Base-by-base conservation (phyloP, 2,329 filamentous ascomycete genomes). In the Aspergillus brunneoviolaceus region DNA sequence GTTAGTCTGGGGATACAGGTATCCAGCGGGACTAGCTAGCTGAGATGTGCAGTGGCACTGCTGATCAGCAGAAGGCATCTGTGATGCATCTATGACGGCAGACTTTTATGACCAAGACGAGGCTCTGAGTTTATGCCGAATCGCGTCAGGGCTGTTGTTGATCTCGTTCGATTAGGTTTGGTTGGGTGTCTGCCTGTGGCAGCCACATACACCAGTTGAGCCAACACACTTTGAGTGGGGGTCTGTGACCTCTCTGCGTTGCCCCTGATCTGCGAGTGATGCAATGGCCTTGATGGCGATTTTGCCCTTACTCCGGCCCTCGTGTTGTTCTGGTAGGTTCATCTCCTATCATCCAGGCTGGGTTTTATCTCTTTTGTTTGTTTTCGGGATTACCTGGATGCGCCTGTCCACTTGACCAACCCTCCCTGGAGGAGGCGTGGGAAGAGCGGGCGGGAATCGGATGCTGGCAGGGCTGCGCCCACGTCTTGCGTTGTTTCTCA, bases 311-410 rank as follows among this genome's bases (percentile, higher is more conserved):
- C 42, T 31, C 45, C 27, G 39, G 23, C n/a, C 19, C 27, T 12
- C 60, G 54, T 51, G 56, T 60, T 60, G 60, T 66, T 48, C 65
- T 35, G 57, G 63, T 83, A 82, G 82, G 80, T 60, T 82, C 81
- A 83, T 83, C 81, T 75, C 78, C 82, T 83, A 83, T 78, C 70
- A 76, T 81, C 78, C 76, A 75, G 76, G 80, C 79, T 80, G 76
- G 79, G 59, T 70, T 71, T 74, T 16, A 45, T 16, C 16, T 19
- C 6, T 35, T 45, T 45, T 45, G 14, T 19, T 45, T 45, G 11
- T 35, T 35, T 35, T 35, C 11, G 11, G 39, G 58, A 52, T 67
- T 69, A 65, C 73, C 75, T 73, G 74, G 73, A 72, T 67, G 69
- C 63, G 72, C 74, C 70, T 65, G 68, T 55, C 58, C 60, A 62